Percentiles rank a stretch among this genome's conserved stretches.
Evolutionary conservation across 768 basidiomycete species (phyloP).

Genomic region (Rhodotorula paludigena): DNA sequence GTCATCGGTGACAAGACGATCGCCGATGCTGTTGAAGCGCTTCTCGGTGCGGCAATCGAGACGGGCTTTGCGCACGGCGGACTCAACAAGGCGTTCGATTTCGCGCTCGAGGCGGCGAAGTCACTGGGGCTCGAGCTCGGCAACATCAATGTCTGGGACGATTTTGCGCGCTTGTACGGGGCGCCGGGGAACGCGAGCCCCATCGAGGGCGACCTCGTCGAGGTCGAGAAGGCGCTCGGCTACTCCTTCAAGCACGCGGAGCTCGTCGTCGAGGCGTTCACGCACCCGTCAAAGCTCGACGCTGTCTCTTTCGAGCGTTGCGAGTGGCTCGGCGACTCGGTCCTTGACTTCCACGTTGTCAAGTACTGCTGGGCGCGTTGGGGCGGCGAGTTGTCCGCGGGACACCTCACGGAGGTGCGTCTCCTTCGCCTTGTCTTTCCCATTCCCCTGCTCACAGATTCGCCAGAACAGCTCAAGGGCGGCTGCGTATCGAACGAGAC

Average conservation of each 20-base stretch:
- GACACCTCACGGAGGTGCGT: slow-evolving; percentile 14
- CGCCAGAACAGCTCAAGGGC: background rate
- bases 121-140: background rate
- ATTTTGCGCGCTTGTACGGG: slow-evolving; percentile 4
- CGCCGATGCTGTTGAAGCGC: background rate
- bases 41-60: slow-evolving; percentile 9
- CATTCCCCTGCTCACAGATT: background rate
- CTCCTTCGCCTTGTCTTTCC: background rate
- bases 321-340: slow-evolving; percentile 12
- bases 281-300: slow-evolving; percentile 16
- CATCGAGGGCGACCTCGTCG: background rate
- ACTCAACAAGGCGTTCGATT: background rate
- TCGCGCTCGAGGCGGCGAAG: background rate
- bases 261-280: slow-evolving; percentile 24
- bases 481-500: slow-evolving; percentile 21
- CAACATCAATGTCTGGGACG: background rate
- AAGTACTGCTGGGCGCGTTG: background rate
- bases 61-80: slow-evolving; percentile 6
- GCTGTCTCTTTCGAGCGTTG: slow-evolving; percentile 1
- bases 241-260: slow-evolving; percentile 25
- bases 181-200: background rate
- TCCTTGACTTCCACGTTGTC: slow-evolving; percentile 18
- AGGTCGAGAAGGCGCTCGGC: slow-evolving; percentile 25
- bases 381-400: background rate
- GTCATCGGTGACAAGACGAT: slow-evolving; percentile 22